These are phyloP conservation scores for Metschnikowia santaceciliae DNA, from an alignment of 805 yeast species.

Conservation along the genomic window DNA sequence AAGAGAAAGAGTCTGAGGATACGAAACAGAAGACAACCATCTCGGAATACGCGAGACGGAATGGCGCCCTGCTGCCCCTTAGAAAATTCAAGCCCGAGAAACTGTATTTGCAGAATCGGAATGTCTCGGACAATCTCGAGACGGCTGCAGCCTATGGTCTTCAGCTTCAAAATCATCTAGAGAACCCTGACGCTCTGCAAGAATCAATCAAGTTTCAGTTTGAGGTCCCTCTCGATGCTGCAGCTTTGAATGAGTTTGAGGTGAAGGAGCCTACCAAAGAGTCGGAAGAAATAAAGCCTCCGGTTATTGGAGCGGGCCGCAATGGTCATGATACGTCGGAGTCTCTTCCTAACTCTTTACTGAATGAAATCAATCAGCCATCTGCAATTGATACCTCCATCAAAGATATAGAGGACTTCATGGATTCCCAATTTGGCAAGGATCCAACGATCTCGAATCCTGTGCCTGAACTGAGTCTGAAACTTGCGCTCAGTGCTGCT, in stretches of 20 bases:
- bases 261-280: constrained; percentile 13
- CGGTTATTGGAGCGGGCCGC: neutral
- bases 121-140: constrained; percentile 25
- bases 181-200: constrained; percentile 1
- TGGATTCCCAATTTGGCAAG: constrained; percentile 30
- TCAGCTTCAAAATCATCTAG: constrained; percentile 22
- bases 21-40: constrained; percentile 11
- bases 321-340: constrained; percentile 1
- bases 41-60: constrained; percentile 23
- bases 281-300: neutral
- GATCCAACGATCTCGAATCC: neutral
- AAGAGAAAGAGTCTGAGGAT: constrained; percentile 6
- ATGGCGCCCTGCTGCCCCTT: constrained; percentile 23
- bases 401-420: constrained; percentile 37
- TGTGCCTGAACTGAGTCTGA: neutral
- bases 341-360: constrained; percentile 7
- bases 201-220: constrained; percentile 10
- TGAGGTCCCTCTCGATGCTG: constrained; percentile 4
- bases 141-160: constrained; percentile 25
- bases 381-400: constrained; percentile 31
- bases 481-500: neutral
- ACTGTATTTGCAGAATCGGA: constrained; percentile 6
- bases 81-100: constrained; percentile 14
- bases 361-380: constrained; percentile 5
- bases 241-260: constrained; percentile 13